Conservation (phyloP, 2,329 filamentous ascomycete genomes). For the Pyrenochaeta sp. region DNA sequence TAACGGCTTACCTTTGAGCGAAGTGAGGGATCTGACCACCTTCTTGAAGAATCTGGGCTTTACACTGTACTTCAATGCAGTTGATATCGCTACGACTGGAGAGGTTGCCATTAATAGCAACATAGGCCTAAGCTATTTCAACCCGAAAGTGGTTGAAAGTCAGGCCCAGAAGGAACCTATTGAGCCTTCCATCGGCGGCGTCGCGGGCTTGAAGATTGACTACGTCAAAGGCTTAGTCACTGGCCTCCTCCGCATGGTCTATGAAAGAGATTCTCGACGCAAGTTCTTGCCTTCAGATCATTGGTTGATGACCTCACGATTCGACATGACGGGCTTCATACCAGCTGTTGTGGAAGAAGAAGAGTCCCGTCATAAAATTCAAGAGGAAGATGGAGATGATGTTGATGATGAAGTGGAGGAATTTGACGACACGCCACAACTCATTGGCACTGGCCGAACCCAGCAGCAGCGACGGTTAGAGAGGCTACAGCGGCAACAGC, state of each 20-base stretch:
- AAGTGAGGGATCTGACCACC: conserved; percentile 76
- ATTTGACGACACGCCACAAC: conserved; percentile 43
- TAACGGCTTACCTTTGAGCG: conserved; percentile 73
- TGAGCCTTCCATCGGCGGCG: conserved; percentile 63
- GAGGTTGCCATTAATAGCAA: conserved; percentile 58
- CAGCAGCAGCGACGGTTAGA: conserved; percentile 71
- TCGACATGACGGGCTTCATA: conserved; percentile 91
- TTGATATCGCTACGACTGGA: conserved; percentile 64
- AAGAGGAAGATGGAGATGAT: conserved; percentile 69
- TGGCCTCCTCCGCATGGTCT: conserved; percentile 82
- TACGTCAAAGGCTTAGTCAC: conserved; percentile 84
- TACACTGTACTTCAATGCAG: conserved; percentile 83
- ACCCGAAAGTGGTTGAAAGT: conserved; percentile 25
- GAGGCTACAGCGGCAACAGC: conserved; percentile 68
- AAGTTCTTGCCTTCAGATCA: conserved; percentile 83
- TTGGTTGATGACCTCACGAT: conserved; percentile 90
- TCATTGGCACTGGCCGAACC: conserved; percentile 67
- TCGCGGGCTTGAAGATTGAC: conserved; percentile 77
- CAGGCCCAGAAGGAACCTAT: conserved; percentile 38
- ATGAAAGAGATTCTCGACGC: conserved; percentile 90
- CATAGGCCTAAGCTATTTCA: conserved; percentile 54
- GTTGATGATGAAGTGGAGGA: conserved; percentile 53
- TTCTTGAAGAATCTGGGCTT: conserved; percentile 95
- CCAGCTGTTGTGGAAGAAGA: conserved; percentile 87
- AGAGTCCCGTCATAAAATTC: conserved; percentile 74